Conservation (phyloP, 345 rosid genomes). For the Linum tenue region DNA sequence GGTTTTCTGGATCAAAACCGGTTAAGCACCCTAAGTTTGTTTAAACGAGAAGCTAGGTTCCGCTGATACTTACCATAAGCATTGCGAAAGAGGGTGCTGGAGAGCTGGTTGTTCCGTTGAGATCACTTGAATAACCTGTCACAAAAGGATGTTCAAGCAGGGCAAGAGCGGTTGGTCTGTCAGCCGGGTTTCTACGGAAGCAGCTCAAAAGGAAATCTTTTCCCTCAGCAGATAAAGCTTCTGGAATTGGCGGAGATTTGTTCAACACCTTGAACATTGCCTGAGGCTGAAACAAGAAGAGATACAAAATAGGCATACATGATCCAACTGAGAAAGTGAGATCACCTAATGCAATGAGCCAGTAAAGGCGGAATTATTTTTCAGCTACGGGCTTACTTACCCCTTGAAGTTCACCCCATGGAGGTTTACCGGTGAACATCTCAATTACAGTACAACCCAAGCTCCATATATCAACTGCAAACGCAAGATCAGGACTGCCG, state of each 20-base stretch:
- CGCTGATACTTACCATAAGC: slow-evolving; percentile 19
- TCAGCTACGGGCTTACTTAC: slow-evolving; percentile 23
- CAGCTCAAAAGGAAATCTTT: slow-evolving; percentile 55
- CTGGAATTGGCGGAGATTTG: slow-evolving; percentile 45
- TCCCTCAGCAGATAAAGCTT: slow-evolving; percentile 41
- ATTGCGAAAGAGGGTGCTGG: slow-evolving; percentile 17
- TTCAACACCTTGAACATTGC: slow-evolving; percentile 62
- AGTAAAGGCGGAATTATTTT: background rate
- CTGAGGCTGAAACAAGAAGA: slow-evolving; percentile 35
- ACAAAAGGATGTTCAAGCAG: slow-evolving; percentile 58
- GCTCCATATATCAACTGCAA: slow-evolving; percentile 73
- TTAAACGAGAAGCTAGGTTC: background rate
- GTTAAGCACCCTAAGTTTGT: too few species aligned
- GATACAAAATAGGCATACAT: slow-evolving; percentile 5
- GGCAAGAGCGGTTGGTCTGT: slow-evolving; percentile 38
- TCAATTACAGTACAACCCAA: slow-evolving; percentile 65
- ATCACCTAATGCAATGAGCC: background rate
- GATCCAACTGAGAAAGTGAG: background rate
- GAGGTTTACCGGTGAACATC: slow-evolving; percentile 61
- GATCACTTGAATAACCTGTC: slow-evolving; percentile 25
- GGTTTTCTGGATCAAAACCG: too few species aligned
- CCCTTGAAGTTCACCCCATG: slow-evolving; percentile 63
- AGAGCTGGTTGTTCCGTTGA: slow-evolving; percentile 5
- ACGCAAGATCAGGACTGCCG: slow-evolving; percentile 45
- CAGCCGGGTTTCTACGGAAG: slow-evolving; percentile 52